Evolutionary conservation across 2,329 filamentous ascomycete species (phyloP), one percentile per base, ranked within the genome.

Genomic region (Pseudogymnoascus sp.): DNA sequence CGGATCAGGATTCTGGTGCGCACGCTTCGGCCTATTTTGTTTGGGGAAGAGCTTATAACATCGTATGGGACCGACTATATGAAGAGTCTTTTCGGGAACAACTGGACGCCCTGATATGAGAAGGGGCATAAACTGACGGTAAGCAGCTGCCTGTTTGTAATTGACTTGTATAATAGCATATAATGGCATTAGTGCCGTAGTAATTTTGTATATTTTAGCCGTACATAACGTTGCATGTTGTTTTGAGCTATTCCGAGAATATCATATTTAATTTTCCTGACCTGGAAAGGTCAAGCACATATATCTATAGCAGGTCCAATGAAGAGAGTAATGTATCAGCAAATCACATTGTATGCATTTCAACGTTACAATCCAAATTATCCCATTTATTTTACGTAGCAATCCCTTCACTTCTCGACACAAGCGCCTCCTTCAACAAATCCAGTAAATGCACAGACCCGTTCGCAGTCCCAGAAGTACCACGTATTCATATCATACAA

Each of bases 401-500:
- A 16, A 56, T 33, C 7, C 6, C 10, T 33, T 33, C 29, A 56
- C 50, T 33, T 56, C 33, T 56, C 50, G 33, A 19, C 47, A 14
- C 24, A 16, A 31, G 47, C n/a, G 24, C 26, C n/a, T 13, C 47
- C 50, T 56, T 5, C 50, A 56, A 56, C 50, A 26, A 56, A 56
- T 56, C 29, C 50, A 56, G 50, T 56, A 56, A 33, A 56, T 56
- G 50, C 29, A 56, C 16, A 33, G 5, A 33, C 50, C 26, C 50
- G n/a, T 56, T 33, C 50, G n/a, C 50, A 21, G 19, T 21, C 31
- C 31, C 50, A 19, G 14, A 56, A 56, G 16, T 56, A 33, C 13
- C 50, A 56, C 16, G 29, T 16, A 56, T 56, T 56, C 50, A 33
- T 56, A 56, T 56, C 16, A 56, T 56, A 56, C 50, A 56, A 56